These are phyloP conservation scores for Suillus subluteus DNA, from an alignment of 768 basidiomycete genomes.

Conservation along the genomic window DNA sequence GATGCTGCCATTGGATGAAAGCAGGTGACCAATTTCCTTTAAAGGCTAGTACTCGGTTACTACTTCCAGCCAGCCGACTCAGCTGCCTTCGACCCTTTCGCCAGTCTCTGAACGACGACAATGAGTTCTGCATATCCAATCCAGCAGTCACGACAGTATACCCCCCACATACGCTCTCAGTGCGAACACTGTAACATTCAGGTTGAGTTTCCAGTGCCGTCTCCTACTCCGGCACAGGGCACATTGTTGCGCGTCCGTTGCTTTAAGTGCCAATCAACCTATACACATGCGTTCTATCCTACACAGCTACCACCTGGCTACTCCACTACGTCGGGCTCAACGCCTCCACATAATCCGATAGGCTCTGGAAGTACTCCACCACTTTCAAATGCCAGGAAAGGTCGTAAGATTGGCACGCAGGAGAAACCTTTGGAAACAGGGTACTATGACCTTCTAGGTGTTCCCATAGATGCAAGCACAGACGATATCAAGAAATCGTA, in stretches of 20 bases:
- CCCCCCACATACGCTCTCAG: slow-evolving; percentile 66
- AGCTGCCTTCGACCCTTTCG: neutral
- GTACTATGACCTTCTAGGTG: slow-evolving; percentile 88
- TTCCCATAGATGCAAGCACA: slow-evolving; percentile 71
- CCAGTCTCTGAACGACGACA: slow-evolving; percentile 24
- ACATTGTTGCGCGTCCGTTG: slow-evolving; percentile 71
- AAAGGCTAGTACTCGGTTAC: neutral
- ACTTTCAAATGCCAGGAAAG: slow-evolving; percentile 41
- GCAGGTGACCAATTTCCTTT: slow-evolving; percentile 4
- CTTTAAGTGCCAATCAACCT: slow-evolving; percentile 62
- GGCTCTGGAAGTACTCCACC: slow-evolving; percentile 25
- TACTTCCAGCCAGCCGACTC: neutral
- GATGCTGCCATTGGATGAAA: neutral
- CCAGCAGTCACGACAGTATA: slow-evolving; percentile 66
- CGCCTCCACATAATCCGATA: slow-evolving; percentile 4
- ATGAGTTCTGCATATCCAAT: slow-evolving; percentile 54
- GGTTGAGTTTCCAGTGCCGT: slow-evolving; percentile 73
- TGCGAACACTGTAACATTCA: slow-evolving; percentile 58
- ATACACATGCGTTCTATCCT: slow-evolving; percentile 70
- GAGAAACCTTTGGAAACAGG: slow-evolving; percentile 85
- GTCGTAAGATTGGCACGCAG: slow-evolving; percentile 86
- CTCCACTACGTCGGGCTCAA: slow-evolving; percentile 16
- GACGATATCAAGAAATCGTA: slow-evolving; percentile 94
- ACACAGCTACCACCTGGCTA: slow-evolving; percentile 50
- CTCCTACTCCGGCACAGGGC: slow-evolving; percentile 55